Evolutionary conservation across 352 stramenopile species (phyloP).

Genomic region (Phytophthora kernoviae): DNA sequence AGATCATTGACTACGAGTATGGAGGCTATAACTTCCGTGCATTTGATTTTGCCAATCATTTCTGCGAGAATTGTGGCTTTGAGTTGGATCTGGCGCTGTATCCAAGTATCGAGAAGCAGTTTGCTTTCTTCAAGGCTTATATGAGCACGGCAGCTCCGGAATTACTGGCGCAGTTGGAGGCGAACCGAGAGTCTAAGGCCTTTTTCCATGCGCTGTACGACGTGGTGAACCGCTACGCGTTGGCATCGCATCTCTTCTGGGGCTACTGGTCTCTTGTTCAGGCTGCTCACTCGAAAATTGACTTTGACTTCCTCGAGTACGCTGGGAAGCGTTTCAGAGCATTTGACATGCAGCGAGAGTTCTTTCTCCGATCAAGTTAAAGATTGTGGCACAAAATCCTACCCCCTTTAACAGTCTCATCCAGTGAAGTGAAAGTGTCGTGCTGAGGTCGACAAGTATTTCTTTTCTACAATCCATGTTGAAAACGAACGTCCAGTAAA

Average conservation of each 20-base stretch:
- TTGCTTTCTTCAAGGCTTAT: slow-evolving; percentile 89
- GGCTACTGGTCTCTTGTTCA: slow-evolving; percentile 95
- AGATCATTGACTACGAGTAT: slow-evolving; percentile 97
- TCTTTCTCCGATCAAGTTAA: slow-evolving; percentile 58
- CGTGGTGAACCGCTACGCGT: slow-evolving; percentile 86
- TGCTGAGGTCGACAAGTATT: slow-evolving; percentile 11
- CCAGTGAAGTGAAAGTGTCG: neutral
- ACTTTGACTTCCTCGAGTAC: slow-evolving; percentile 91
- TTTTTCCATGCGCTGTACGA: slow-evolving; percentile 87
- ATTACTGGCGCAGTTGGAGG: slow-evolving; percentile 65
- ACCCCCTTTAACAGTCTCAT: no score
- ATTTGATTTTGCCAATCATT: slow-evolving; percentile 96
- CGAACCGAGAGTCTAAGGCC: slow-evolving; percentile 76
- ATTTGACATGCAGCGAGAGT: slow-evolving; percentile 77
- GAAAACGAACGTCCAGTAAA: slow-evolving; percentile 25
- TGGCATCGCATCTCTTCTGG: slow-evolving; percentile 94
- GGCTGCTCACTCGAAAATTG: slow-evolving; percentile 87
- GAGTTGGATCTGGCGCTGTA: slow-evolving; percentile 90
- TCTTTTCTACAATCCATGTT: slow-evolving; percentile 25
- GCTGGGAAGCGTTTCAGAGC: slow-evolving; percentile 79
- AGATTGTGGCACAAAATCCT: no score
- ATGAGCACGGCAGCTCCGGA: slow-evolving; percentile 68
- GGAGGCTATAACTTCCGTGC: slow-evolving; percentile 92
- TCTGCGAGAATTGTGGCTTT: slow-evolving; percentile 94
- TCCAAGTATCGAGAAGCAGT: slow-evolving; percentile 80